Evolutionary conservation across 2,329 filamentous ascomycete genomes (phyloP).

Genomic region (Dothideomycetidae sp.): DNA sequence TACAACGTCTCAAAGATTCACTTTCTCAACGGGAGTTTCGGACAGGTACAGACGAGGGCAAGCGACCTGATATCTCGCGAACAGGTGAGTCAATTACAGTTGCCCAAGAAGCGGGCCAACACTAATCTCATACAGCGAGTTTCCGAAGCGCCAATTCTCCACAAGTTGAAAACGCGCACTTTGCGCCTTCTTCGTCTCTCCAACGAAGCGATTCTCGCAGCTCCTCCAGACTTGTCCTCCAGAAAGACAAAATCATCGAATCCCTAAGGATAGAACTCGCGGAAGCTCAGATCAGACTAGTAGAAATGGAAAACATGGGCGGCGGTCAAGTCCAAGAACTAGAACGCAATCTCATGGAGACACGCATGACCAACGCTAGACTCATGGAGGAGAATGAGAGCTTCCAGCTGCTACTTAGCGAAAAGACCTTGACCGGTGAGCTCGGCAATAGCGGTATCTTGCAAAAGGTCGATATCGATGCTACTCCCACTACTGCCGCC

Average conservation of each 20-base stretch:
- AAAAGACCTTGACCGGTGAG: conserved; percentile 90
- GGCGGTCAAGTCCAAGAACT: conserved; percentile 77
- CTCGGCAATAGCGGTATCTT: conserved; percentile 73
- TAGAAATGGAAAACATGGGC: conserved; percentile 85
- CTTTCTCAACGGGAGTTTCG: conserved; percentile 58
- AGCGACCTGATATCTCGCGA: conserved; percentile 35
- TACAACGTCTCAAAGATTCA: conserved; percentile 82
- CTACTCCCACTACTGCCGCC: conserved; percentile 22
- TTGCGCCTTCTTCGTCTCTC: conserved; percentile 72
- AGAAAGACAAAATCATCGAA: conserved; percentile 95
- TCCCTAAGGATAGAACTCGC: conserved; percentile 81
- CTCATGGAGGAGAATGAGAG: conserved; percentile 98
- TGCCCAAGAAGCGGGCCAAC: too few relatives aligned
- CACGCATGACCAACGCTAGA: conserved; percentile 87
- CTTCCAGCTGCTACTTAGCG: conserved; percentile 85
- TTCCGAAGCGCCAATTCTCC: conserved; percentile 40
- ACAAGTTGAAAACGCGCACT: conserved; percentile 59
- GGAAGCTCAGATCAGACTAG: conserved; percentile 86
- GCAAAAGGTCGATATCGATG: conserved; percentile 29
- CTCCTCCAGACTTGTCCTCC: conserved; percentile 76
- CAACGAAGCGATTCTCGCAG: conserved; percentile 70
- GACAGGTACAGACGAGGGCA: conserved; percentile 36
- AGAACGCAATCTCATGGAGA: conserved; percentile 80
- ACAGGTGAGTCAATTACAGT: conserved; percentile 16
- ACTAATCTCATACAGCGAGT: conserved; percentile 23